Evolutionary conservation across 345 rosid genomes (phyloP), one percentile per base, ranked within the genome.

Genomic region (Chamaenerion angustifolium): DNA sequence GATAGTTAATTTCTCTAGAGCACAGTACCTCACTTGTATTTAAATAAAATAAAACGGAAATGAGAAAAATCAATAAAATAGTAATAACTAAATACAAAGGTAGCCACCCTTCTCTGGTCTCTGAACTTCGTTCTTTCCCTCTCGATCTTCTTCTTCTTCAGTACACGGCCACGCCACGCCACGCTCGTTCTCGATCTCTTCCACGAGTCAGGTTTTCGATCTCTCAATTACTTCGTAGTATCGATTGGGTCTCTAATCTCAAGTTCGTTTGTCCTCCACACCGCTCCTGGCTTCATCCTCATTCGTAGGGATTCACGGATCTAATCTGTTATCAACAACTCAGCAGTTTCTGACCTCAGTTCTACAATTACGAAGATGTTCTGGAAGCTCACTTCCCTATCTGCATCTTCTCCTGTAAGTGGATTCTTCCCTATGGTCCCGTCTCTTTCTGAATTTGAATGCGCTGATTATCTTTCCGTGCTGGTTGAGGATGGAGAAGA

Each of bases 381-480:
- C 37, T 93, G 99, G 99, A 93, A 88, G 77, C 89, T 93, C 57
- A 67, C 96, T 12, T 58, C 85, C 64, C 70, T 93, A 57, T 82
- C 99, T 14, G 70, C 95, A 17, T 79, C 99, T 37, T 88, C 95
- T 59, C 96, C 99, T 16, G 99, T 93, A 59, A 88, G 94, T 60
- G 49, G 40, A 50, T 64, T 55, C 54, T n/a, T 40, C 48, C 1
- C 56, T 8, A 31, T 8, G 37, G 37, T 31, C 45, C 10, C 46
- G 6, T 51, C 18, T 18, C 44, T 10, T 49, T 11, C 40, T 14
- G 1, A 23, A 23, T 31, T 31, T 31, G 37, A 31, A 3, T 31
- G 37, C 12, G 27, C 25, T 16, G 49, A 46, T 19, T 13, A 17
- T 19, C 11, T 6, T 25, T 18, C 15, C 49, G 25, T 11, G 25